Percentiles rank a stretch among this genome's conserved stretches.
These are phyloP conservation scores for Kodamaea plutei DNA, from an alignment of 1,139 yeast genomes.

Conservation along the genomic window DNA sequence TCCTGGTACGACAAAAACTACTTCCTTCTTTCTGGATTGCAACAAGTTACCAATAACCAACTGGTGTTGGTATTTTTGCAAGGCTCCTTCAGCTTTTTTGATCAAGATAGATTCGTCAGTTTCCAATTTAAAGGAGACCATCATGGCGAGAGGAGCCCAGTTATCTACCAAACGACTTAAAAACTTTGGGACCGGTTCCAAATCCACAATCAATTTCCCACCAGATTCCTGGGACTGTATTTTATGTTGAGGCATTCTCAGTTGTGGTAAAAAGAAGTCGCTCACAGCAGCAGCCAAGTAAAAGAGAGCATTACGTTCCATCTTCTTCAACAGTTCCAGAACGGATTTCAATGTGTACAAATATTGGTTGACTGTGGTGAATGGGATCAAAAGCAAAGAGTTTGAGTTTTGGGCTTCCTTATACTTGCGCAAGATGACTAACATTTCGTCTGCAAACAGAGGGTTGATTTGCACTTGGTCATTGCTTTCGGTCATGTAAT, in stretches of 20 bases:
- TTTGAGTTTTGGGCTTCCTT: constrained; percentile 54
- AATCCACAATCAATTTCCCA: constrained; percentile 73
- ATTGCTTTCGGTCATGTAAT: constrained; percentile 61
- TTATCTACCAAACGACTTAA: constrained; percentile 80
- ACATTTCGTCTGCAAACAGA: constrained; percentile 59
- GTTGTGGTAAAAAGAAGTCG: constrained; percentile 87
- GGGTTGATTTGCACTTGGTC: constrained; percentile 57
- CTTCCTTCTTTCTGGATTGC: constrained; percentile 84
- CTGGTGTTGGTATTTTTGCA: constrained; percentile 84
- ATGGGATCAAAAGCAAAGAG: constrained; percentile 69
- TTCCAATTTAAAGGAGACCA: constrained; percentile 89
- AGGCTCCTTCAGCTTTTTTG: constrained; percentile 71
- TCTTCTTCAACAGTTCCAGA: constrained; percentile 54
- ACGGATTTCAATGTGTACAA: constrained; percentile 73
- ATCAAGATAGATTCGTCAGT: constrained; percentile 73
- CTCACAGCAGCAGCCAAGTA: constrained; percentile 97
- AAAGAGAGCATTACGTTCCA: constrained; percentile 60
- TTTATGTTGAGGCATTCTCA: constrained; percentile 86
- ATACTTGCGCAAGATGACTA: constrained; percentile 63
- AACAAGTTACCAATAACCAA: constrained; percentile 90
- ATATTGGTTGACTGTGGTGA: constrained; percentile 93
- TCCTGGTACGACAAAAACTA: constrained; percentile 71
- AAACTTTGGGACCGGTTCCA: constrained; percentile 96
- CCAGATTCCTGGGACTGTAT: constrained; percentile 77
- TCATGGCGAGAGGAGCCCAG: constrained; percentile 96